A percentile compares a stretch with the other conserved stretches of the same genome.
phyloP scores from a whole-genome alignment of 352 stramenopile species.

The Globisporangium lucens region DNA sequence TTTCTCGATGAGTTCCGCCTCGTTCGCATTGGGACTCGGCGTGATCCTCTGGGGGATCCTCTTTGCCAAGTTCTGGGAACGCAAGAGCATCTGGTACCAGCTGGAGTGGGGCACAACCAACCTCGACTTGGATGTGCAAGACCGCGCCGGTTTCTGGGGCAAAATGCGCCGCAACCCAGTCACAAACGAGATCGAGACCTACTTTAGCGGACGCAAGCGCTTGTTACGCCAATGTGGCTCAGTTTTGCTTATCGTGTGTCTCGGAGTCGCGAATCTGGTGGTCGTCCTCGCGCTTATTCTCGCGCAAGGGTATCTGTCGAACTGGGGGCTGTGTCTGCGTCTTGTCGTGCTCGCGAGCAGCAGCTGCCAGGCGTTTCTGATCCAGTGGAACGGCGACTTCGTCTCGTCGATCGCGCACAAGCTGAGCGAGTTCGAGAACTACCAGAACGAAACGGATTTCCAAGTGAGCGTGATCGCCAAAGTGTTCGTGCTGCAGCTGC shows the following conservation, averaged over 20 bases:
- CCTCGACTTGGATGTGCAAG: constrained; percentile 14
- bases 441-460: constrained; percentile 24
- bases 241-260: constrained; percentile 16
- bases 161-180: constrained; percentile 24
- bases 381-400: constrained; percentile 29
- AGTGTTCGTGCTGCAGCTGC: constrained; percentile 38
- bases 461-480: constrained; percentile 33
- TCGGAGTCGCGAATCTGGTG: constrained; percentile 24
- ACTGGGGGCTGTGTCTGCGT: constrained; percentile 22
- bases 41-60: constrained; percentile 43
- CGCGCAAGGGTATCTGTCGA: constrained; percentile 23
- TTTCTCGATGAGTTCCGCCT: constrained; percentile 5
- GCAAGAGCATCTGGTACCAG: constrained; percentile 50
- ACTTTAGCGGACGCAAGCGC: constrained; percentile 16
- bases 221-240: constrained; percentile 19
- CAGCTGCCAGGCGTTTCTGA: constrained; percentile 20
- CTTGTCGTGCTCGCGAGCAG: constrained; percentile 30
- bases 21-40: constrained; percentile 22
- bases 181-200: constrained; percentile 28
- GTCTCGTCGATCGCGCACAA: constrained; percentile 23
- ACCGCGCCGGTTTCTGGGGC: constrained; percentile 31
- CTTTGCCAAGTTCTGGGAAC: constrained; percentile 63
- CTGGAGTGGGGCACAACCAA: constrained; percentile 53
- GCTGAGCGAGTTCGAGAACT: constrained; percentile 36
- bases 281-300: constrained; percentile 30